Conservation (phyloP, 1,284 basidiomycete species). For the Athelia psychrophila region DNA sequence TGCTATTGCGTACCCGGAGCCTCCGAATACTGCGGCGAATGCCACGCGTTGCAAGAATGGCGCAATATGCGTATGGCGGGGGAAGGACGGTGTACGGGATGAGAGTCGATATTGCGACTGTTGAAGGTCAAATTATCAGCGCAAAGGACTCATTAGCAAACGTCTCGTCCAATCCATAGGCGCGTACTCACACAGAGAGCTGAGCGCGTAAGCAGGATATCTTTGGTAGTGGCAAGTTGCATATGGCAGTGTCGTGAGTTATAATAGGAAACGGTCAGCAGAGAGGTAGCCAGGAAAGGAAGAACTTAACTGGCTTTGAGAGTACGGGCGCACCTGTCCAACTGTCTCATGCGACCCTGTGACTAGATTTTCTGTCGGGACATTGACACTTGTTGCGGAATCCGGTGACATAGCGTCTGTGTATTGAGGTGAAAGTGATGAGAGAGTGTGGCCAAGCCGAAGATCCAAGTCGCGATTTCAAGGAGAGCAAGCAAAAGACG, state of each 20-base stretch:
- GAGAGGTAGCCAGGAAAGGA: neutral
- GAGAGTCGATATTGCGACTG: slow-evolving; percentile 36
- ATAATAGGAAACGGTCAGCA: neutral
- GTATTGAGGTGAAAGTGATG: too few species aligned
- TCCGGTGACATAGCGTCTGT: too few species aligned
- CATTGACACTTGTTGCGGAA: too few species aligned
- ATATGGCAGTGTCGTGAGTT: neutral
- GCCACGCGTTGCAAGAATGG: slow-evolving; percentile 40
- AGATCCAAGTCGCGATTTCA: too few species aligned
- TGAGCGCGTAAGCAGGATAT: slow-evolving; percentile 14
- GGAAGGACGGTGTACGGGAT: slow-evolving; percentile 28
- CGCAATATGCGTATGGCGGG: slow-evolving; percentile 27
- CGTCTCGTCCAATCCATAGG: neutral
- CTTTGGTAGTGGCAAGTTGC: slow-evolving; percentile 9
- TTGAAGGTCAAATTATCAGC: neutral
- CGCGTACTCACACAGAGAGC: slow-evolving; percentile 17
- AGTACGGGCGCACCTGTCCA: neutral
- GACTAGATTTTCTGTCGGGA: neutral
- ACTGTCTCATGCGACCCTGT: neutral
- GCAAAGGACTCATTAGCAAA: neutral
- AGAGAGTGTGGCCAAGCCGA: too few species aligned
- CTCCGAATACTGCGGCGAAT: slow-evolving; percentile 42
- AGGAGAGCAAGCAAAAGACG: too few species aligned
- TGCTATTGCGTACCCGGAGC: slow-evolving; percentile 40
- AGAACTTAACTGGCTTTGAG: neutral